Evolutionary conservation across 257 asterid genomes (phyloP).

Genomic region (Schizonepeta tenuifolia): DNA sequence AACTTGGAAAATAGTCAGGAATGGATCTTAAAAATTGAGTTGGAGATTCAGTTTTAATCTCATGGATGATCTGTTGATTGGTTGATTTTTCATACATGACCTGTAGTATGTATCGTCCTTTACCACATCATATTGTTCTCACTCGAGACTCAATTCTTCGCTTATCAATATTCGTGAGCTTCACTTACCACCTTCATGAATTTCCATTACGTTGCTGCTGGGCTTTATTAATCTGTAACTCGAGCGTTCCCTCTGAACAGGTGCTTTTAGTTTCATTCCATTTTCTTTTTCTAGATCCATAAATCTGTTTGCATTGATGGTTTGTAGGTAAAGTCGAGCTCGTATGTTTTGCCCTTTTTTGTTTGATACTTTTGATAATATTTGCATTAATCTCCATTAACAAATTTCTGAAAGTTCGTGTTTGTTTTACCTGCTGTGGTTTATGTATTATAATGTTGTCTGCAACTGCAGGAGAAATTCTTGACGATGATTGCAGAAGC

Average conservation of each 20-base stretch:
- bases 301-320: not conserved
- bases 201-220: not conserved
- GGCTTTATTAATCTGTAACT: not conserved
- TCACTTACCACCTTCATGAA: not conserved
- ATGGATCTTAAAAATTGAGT: too few species aligned
- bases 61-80: not conserved
- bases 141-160: not conserved
- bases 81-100: not conserved
- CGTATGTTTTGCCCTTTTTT: too few species aligned
- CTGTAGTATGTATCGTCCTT: not conserved
- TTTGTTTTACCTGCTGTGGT: not conserved
- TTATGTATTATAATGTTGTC: not conserved
- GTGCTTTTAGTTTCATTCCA: not conserved
- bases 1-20: too few species aligned
- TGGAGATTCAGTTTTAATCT: not conserved
- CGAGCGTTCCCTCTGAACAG: not conserved
- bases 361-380: too few species aligned
- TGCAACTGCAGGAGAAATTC: constrained; percentile 70
- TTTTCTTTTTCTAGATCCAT: not conserved
- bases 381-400: too few species aligned
- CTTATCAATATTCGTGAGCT: not conserved
- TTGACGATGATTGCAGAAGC: constrained; percentile 86
- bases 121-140: not conserved
- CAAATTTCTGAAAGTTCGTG: too few species aligned
- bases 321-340: too few species aligned